These are phyloP conservation scores for Didymosphaeria variabile DNA, from an alignment of 2,329 filamentous ascomycete species.

Conservation along the genomic window DNA sequence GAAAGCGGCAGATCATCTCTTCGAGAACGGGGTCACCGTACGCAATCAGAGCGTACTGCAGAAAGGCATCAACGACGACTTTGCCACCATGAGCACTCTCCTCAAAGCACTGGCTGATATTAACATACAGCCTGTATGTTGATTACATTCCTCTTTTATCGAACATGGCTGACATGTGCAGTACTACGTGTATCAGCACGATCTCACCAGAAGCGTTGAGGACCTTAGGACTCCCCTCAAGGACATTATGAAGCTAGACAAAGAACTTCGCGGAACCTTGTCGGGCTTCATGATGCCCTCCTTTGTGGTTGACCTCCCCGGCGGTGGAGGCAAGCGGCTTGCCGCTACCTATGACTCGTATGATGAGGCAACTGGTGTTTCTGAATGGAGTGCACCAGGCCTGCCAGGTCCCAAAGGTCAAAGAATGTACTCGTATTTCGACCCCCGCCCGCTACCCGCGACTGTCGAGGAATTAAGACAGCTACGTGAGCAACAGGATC, in stretches of 20 bases:
- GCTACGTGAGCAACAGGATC: not conserved
- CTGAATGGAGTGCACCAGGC: slow-evolving; percentile 65
- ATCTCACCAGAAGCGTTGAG: slow-evolving; percentile 69
- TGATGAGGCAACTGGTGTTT: slow-evolving; percentile 62
- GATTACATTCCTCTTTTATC: not conserved
- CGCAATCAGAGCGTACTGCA: slow-evolving; percentile 70
- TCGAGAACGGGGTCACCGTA: slow-evolving; percentile 62
- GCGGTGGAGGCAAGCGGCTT: slow-evolving; percentile 70
- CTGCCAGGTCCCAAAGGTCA: slow-evolving; percentile 53
- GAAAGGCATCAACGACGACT: slow-evolving; percentile 66
- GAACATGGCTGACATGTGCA: slow-evolving; percentile 31
- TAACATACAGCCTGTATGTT: slow-evolving; percentile 65
- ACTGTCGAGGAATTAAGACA: not conserved
- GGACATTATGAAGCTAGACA: slow-evolving; percentile 67
- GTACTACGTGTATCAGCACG: slow-evolving; percentile 74
- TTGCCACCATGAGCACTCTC: slow-evolving; percentile 62
- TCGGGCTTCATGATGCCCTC: slow-evolving; percentile 70
- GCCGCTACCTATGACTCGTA: slow-evolving; percentile 64
- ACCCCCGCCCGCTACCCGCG: slow-evolving; percentile 50
- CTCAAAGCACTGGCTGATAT: slow-evolving; percentile 65
- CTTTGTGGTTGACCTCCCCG: slow-evolving; percentile 71
- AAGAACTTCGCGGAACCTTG: slow-evolving; percentile 66
- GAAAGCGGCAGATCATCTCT: slow-evolving; percentile 61
- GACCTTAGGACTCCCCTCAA: slow-evolving; percentile 69
- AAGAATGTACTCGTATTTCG: slow-evolving; percentile 65